Evolutionary conservation across 1,139 yeast species (phyloP), one percentile per base, ranked within the genome.

Genomic region (Blastobotrys serpentis): DNA sequence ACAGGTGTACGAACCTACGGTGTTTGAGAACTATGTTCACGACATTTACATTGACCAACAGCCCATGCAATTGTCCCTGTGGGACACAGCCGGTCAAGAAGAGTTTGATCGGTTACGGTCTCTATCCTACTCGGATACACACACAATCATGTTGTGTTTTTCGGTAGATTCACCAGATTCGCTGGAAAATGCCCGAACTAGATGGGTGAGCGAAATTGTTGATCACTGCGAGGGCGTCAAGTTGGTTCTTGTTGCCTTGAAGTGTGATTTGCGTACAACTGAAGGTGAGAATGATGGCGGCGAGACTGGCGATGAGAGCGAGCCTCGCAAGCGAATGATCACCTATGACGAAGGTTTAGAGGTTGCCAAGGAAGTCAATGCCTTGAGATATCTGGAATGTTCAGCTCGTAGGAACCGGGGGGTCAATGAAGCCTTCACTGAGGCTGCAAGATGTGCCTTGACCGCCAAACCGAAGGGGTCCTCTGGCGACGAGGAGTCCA

Each of bases 41-140:
- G 98, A 92, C 66, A 90, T 92, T 56, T 92, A 87, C 70, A 89
- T 92, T 51, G 98, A 92, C 67, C 94, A 94, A 43, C 90, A 88
- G 67, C 89, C 94, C 46, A 86, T 92, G 60, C 95, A 90, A 63
- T 73, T 92, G 54, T 88, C 97, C 22, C 74, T 92, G 50, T 92
- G 98, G 98, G 98, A 92, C 66, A 92, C 98, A 4, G 98, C 98
- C 2, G 98, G 98, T 4, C 98, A 92, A 73, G 98, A 92, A 71
- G 98, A 92, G 71, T 92, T 90, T 63, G 98, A 92, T 67, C 77
- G 97, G 54, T 75, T 90, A 64, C 79, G 98, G 64, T 86, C 96
- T 1, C 74, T 90, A 56, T 84, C 95, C 37, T 92, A 92, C 67
- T 83, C 94, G 17, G 98, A 92, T 66, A 92, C 98, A 4, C 97